These are phyloP conservation scores for Fusarium dlaminii DNA, from an alignment of 2,329 filamentous ascomycete species.

Conservation along the genomic window DNA sequence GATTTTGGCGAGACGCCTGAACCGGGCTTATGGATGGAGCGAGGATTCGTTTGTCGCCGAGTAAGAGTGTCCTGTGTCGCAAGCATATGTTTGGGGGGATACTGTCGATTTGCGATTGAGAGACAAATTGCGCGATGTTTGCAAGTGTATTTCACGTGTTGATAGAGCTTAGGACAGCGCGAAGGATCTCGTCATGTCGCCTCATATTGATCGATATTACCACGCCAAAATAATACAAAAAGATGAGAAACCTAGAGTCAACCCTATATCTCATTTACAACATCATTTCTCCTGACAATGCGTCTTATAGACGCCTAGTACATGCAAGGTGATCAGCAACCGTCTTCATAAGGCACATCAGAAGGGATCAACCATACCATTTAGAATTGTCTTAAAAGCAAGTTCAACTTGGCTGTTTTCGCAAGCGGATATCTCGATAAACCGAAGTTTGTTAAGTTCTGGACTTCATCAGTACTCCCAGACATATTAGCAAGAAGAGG, in stretches of 20 bases:
- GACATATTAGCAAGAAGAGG: fast-evolving
- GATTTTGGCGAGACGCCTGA: conserved; percentile 45
- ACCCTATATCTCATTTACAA: too few species aligned
- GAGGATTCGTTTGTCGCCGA: conserved; percentile 45
- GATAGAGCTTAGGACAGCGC: fast-evolving
- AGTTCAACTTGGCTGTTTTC: background rate
- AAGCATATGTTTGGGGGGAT: fast-evolving
- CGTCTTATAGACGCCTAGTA: background rate
- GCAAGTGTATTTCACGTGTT: fast-evolving
- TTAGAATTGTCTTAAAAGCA: background rate
- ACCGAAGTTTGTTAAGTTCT: conserved; percentile 1
- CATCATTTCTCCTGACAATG: background rate
- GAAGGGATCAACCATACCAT: background rate
- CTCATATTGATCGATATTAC: background rate
- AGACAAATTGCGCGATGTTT: fast-evolving
- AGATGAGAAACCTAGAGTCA: background rate
- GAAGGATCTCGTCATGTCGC: fast-evolving
- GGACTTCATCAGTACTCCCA: fast-evolving
- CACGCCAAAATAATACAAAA: too few species aligned
- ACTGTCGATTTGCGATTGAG: too few species aligned
- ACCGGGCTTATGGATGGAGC: conserved; percentile 50
- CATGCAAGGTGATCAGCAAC: background rate
- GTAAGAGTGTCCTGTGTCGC: background rate
- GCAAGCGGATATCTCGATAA: background rate
- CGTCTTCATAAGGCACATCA: fast-evolving